Percentiles rank a stretch among this genome's conserved stretches.
Conservation (phyloP, 2,329 filamentous ascomycete genomes). For the Beauveria brongniartii region DNA sequence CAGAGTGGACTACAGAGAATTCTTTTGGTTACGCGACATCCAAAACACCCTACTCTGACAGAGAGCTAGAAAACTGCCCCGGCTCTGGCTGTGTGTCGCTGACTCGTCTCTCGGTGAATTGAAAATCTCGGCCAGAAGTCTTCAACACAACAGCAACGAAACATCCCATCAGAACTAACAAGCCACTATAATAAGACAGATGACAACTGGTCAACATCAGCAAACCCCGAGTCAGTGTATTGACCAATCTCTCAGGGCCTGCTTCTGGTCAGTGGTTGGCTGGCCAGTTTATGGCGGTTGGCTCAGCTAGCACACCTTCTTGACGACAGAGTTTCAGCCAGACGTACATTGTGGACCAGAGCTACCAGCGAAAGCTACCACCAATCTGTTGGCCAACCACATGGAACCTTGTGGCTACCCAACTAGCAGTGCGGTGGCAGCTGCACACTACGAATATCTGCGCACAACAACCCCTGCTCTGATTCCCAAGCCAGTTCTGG, state of each 20-base stretch:
- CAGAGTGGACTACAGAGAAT: neutral
- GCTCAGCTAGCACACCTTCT: neutral
- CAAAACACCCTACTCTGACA: neutral
- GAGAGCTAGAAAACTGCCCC: neutral
- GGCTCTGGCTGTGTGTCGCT: neutral
- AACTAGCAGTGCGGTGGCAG: neutral
- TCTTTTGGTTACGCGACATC: neutral
- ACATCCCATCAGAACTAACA: neutral
- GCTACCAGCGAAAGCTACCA: neutral
- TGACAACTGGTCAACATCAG: neutral
- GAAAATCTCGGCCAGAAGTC: neutral
- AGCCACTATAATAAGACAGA: too few species aligned
- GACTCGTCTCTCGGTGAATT: neutral
- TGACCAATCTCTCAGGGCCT: neutral
- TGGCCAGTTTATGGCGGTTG: neutral
- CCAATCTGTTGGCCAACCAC: neutral
- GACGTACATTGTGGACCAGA: neutral
- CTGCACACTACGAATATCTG: neutral
- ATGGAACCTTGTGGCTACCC: conserved; percentile 8
- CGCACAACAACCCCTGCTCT: neutral
- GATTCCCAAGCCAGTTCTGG: neutral
- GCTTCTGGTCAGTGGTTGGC: neutral
- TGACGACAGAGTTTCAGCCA: conserved; percentile 7
- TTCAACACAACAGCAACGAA: neutral
- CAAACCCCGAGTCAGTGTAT: neutral